Conservation (phyloP, 1,139 yeast species). For the Groenewaldozyma auringiensis region DNA sequence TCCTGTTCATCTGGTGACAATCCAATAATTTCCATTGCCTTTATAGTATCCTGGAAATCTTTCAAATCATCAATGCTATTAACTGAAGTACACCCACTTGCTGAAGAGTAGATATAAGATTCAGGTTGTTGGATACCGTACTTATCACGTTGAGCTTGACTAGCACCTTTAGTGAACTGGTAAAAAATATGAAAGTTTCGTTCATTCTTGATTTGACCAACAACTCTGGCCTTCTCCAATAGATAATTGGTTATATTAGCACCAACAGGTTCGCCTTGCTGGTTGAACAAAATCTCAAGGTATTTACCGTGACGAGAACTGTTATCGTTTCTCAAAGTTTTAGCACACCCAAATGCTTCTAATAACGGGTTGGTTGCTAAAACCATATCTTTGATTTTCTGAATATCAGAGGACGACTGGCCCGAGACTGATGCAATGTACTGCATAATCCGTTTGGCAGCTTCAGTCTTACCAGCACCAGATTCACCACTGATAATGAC, state of each 20-base stretch:
- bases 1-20: slow-evolving; percentile 77
- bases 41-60: slow-evolving; percentile 73
- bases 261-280: slow-evolving; percentile 78
- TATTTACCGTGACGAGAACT: slow-evolving; percentile 98
- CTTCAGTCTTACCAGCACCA: slow-evolving; percentile 99
- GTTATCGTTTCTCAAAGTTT: slow-evolving; percentile 90
- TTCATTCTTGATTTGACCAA: slow-evolving; percentile 84
- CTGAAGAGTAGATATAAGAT: slow-evolving; percentile 80
- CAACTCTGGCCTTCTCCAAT: slow-evolving; percentile 92
- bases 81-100: slow-evolving; percentile 77
- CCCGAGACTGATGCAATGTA: slow-evolving; percentile 87
- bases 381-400: slow-evolving; percentile 92
- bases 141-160: slow-evolving; percentile 70
- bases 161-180: slow-evolving; percentile 89
- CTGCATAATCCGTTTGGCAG: slow-evolving; percentile 98
- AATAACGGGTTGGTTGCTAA: slow-evolving; percentile 93
- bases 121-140: slow-evolving; percentile 94
- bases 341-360: slow-evolving; percentile 98
- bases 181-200: slow-evolving; percentile 96
- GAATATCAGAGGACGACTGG: slow-evolving; percentile 51
- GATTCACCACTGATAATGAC: slow-evolving; percentile 98
- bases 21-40: slow-evolving; percentile 87
- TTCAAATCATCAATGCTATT: slow-evolving; percentile 75
- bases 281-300: slow-evolving; percentile 81
- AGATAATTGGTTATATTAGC: slow-evolving; percentile 94